Percentiles rank a stretch among this genome's conserved stretches.
Evolutionary conservation across 2,329 filamentous ascomycete species (phyloP).

Genomic region (Zasmidium citrigriseum): DNA sequence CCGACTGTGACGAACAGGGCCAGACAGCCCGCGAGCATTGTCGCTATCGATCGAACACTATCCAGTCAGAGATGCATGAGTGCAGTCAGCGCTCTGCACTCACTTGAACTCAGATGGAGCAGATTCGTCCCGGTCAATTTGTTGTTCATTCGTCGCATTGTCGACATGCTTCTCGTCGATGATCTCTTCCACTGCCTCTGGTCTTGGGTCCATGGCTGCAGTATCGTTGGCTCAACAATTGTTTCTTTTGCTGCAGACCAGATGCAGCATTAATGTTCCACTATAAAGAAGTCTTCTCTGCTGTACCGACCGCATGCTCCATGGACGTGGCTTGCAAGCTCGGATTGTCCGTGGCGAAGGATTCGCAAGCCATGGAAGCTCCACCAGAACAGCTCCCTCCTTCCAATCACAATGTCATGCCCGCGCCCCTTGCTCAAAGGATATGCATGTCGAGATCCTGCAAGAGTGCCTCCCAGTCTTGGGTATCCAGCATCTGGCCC

Average conservation of each 20-base stretch:
- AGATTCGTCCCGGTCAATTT: neutral
- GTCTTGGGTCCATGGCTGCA: neutral
- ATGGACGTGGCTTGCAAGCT: neutral
- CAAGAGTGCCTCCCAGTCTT: conserved; percentile 24
- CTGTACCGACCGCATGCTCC: too few species aligned
- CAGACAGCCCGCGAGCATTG: conserved; percentile 19
- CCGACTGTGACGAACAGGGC: conserved; percentile 29
- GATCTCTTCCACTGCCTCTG: neutral
- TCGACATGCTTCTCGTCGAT: neutral
- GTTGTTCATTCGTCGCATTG: neutral
- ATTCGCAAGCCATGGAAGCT: neutral
- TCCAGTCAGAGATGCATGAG: neutral
- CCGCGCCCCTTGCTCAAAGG: neutral
- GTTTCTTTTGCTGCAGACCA: too few species aligned
- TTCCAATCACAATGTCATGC: neutral
- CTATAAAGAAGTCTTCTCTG: too few species aligned
- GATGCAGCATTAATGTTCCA: neutral
- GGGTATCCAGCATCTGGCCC: conserved; percentile 16
- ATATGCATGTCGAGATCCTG: conserved; percentile 23
- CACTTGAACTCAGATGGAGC: conserved; percentile 5
- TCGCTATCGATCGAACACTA: conserved; percentile 18
- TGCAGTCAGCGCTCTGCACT: neutral
- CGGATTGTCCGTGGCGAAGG: neutral
- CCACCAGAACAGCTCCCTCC: neutral
- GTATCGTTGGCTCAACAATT: too few species aligned